These are phyloP conservation scores for Wallacemonas sp. DNA, from an alignment of 208 protist genomes.

Conservation along the genomic window DNA sequence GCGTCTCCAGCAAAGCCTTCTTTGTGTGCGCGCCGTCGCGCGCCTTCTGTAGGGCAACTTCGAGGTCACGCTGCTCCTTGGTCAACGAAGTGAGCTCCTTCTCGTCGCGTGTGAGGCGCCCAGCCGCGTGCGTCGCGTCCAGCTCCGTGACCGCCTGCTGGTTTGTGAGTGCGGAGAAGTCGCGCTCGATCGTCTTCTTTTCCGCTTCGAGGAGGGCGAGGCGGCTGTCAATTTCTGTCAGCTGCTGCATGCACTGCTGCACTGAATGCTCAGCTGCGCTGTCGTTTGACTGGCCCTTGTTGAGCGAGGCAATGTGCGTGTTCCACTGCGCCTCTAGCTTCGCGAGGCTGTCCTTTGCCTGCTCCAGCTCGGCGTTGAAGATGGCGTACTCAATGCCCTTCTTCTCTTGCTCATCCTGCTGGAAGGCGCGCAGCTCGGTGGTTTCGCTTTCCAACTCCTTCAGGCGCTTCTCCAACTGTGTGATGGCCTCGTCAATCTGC, in stretches of 20 bases:
- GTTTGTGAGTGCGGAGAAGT: constrained; percentile 46
- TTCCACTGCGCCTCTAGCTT: constrained; percentile 66
- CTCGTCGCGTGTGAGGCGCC: constrained; percentile 37
- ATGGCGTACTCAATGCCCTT: constrained; percentile 94
- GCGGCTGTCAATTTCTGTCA: constrained; percentile 40
- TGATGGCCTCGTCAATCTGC: constrained; percentile 92
- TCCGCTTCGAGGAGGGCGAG: constrained; percentile 61
- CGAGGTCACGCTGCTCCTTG: constrained; percentile 62
- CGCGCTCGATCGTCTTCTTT: constrained; percentile 54
- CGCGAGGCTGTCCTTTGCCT: constrained; percentile 49
- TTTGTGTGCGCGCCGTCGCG: constrained; percentile 43
- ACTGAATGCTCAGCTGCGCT: constrained; percentile 52
- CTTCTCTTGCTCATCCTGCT: constrained; percentile 90
- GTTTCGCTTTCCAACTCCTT: constrained; percentile 95
- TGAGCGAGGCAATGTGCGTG: constrained; percentile 36
- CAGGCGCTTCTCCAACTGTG: constrained; percentile 93
- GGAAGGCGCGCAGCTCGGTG: constrained; percentile 93
- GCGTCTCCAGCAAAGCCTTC: constrained; percentile 21
- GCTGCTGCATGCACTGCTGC: constrained; percentile 28
- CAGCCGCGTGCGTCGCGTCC: constrained; percentile 57
- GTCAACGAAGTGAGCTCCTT: constrained; percentile 48
- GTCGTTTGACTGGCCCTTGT: constrained; percentile 46
- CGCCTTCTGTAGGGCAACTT: constrained; percentile 35
- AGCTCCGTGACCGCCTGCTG: constrained; percentile 72
- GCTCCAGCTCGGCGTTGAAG: constrained; percentile 68